Percentiles rank a stretch among this genome's conserved stretches.
Conservation (phyloP, 2,329 filamentous ascomycete genomes). For the Penicillium aurantiogriseum region DNA sequence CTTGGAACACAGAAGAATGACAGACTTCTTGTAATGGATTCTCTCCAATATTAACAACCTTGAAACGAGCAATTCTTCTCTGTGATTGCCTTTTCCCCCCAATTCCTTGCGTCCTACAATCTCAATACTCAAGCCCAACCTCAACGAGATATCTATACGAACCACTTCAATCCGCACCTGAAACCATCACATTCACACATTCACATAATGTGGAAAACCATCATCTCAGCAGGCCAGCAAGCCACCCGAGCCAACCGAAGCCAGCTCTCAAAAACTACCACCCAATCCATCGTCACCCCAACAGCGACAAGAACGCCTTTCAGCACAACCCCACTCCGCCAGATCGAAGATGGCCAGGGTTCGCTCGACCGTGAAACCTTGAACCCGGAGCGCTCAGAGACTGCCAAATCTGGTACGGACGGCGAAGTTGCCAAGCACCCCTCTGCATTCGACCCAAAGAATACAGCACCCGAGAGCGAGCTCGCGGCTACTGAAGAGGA, state of each 20-base stretch:
- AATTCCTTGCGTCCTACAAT: neutral
- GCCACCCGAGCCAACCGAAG: conserved; percentile 7
- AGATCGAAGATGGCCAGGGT: conserved; percentile 9
- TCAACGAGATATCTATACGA: neutral
- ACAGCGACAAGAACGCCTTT: conserved; percentile 4
- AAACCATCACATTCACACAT: neutral
- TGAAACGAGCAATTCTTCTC: neutral
- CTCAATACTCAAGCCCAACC: neutral
- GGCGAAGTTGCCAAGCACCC: conserved; percentile 58
- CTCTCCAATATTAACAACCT: neutral
- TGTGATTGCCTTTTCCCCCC: neutral
- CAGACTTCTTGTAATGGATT: neutral
- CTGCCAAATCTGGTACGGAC: conserved; percentile 66
- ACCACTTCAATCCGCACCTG: neutral
- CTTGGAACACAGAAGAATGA: conserved; percentile 7
- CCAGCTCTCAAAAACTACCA: neutral
- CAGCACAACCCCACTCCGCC: conserved; percentile 7
- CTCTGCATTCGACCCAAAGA: conserved; percentile 67
- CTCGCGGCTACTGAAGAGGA: conserved; percentile 35
- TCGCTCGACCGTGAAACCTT: conserved; percentile 58
- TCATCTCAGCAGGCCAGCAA: conserved; percentile 19
- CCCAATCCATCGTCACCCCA: conserved; percentile 2
- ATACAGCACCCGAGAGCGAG: conserved; percentile 65
- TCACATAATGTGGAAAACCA: conserved; percentile 22
- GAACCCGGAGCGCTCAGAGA: conserved; percentile 64